Evolutionary conservation across 2,329 filamentous ascomycete genomes (phyloP).

Genomic region (Zalaria sp.): DNA sequence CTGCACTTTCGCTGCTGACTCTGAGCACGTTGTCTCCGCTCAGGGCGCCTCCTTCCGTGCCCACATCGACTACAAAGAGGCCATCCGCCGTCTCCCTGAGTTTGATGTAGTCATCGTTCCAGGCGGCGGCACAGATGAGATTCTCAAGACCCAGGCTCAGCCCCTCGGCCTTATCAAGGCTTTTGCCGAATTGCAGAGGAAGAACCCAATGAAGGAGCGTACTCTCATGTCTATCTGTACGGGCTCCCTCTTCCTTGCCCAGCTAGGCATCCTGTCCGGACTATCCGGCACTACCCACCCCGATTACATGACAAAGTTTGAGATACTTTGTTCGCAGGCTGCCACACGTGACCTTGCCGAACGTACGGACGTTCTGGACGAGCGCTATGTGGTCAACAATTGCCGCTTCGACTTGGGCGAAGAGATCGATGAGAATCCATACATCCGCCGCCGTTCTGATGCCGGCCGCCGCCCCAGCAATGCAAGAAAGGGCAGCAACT

Average conservation of each 20-base stretch:
- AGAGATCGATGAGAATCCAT: slow-evolving; percentile 70
- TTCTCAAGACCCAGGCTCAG: slow-evolving; percentile 53
- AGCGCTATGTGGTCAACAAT: slow-evolving; percentile 84
- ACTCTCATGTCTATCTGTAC: slow-evolving; percentile 71
- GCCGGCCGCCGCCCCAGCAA: slow-evolving; percentile 25
- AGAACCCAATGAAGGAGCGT: slow-evolving; percentile 64
- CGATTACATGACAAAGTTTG: slow-evolving; percentile 65
- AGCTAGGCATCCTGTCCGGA: slow-evolving; percentile 63
- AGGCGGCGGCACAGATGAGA: slow-evolving; percentile 50
- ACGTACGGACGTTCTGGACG: slow-evolving; percentile 71
- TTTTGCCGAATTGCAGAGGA: slow-evolving; percentile 67
- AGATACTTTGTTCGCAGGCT: slow-evolving; percentile 65
- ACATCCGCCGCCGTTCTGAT: slow-evolving; percentile 39
- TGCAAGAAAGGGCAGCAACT: slow-evolving; percentile 66
- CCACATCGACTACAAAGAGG: slow-evolving; percentile 67
- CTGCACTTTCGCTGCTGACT: slow-evolving; percentile 34
- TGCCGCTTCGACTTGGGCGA: slow-evolving; percentile 69
- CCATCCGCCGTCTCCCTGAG: slow-evolving; percentile 55
- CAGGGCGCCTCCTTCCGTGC: slow-evolving; percentile 59
- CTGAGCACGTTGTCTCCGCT: slow-evolving; percentile 33
- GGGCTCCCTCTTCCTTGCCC: slow-evolving; percentile 62
- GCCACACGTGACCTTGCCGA: slow-evolving; percentile 56
- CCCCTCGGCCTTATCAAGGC: slow-evolving; percentile 60
- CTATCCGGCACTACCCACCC: slow-evolving; percentile 72
- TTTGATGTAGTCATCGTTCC: slow-evolving; percentile 70